Base-by-base conservation (phyloP, 106 monocot genomes). In the Chionographis japonica region DNA sequence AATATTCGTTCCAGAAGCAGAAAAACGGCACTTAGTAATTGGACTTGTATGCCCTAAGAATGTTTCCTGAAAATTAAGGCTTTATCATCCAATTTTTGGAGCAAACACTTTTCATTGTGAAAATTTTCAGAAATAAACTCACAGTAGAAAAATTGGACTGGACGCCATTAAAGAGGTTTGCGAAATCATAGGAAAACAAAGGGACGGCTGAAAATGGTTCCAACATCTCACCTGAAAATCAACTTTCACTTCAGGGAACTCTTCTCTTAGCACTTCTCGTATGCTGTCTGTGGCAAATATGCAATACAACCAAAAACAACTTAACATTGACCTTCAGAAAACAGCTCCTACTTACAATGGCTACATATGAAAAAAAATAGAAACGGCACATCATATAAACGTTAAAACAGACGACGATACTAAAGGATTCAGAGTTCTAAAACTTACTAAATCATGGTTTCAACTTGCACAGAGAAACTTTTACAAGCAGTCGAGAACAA, bases 41-140 rank as follows among this genome's bases (percentile, higher is more conserved):
- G 89, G 80, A 76, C 86, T 92, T n/a, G 92, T 90, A 72, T 98
- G 97, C 37, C 97, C 97, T 46, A 98, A 78, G 72, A 97, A 98
- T 68, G 97, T 92, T 81, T 98, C 97, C 97, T 97, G 81, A 80
- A 81, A 67, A 54, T 59, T 16, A 65, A 63, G 38, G 50, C 35
- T 11, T 67, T 68, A 42, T 12, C 40, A 50, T 38, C 13, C 35
- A 15, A 78, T 37, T 52, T 43, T 40, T 27, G 27, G 27, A 27
- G 27, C 27, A 27, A 27, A 27, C 1, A 1, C 27, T 27, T 27
- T 27, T 27, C 8, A 46, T 6, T 46, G 46, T 46, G 46, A 46
- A 5, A 6, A 1, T 5, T 46, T 46, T 46, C 9, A 46, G 9
- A 46, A 6, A 10, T 10, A 46, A 46, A 46, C 46, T 46, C 46